Evolutionary conservation across 805 yeast species (phyloP).

Genomic region (Ogataea pini): DNA sequence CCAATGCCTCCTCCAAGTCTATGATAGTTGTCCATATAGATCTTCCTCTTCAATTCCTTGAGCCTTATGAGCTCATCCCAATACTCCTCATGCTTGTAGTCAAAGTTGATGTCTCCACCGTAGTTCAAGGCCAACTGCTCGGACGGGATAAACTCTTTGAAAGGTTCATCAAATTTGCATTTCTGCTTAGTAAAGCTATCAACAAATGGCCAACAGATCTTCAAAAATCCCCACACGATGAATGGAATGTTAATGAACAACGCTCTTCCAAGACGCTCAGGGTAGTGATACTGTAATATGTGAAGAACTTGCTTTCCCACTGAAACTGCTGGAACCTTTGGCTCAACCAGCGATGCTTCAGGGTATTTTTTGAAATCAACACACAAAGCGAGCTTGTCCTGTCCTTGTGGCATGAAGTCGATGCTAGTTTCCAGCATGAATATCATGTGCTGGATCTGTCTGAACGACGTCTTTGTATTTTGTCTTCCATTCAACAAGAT

Average conservation of each 20-base stretch:
- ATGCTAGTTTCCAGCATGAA: constrained; percentile 91
- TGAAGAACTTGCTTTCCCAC: constrained; percentile 88
- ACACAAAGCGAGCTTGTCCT: constrained; percentile 85
- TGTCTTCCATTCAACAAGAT: constrained; percentile 93
- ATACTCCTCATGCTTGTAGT: constrained; percentile 74
- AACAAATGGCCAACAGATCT: constrained; percentile 91
- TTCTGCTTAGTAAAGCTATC: constrained; percentile 95
- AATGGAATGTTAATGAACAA: constrained; percentile 92
- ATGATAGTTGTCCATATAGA: constrained; percentile 66
- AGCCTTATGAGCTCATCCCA: constrained; percentile 74
- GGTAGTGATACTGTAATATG: constrained; percentile 94
- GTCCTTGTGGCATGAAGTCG: constrained; percentile 94
- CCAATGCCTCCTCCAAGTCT: constrained; percentile 76
- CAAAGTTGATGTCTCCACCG: constrained; percentile 85
- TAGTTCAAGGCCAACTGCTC: constrained; percentile 79
- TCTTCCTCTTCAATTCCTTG: constrained; percentile 55
- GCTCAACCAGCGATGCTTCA: constrained; percentile 36
- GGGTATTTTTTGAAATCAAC: constrained; percentile 91
- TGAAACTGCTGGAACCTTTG: constrained; percentile 71
- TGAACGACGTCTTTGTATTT: constrained; percentile 85
- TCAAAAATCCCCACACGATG: constrained; percentile 89
- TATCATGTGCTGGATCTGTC: constrained; percentile 93
- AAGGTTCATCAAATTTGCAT: constrained; percentile 88
- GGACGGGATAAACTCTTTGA: constrained; percentile 74
- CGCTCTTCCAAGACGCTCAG: constrained; percentile 93